These are phyloP conservation scores for Plasmopara halstedii DNA, from an alignment of 352 stramenopile genomes.

Conservation along the genomic window DNA sequence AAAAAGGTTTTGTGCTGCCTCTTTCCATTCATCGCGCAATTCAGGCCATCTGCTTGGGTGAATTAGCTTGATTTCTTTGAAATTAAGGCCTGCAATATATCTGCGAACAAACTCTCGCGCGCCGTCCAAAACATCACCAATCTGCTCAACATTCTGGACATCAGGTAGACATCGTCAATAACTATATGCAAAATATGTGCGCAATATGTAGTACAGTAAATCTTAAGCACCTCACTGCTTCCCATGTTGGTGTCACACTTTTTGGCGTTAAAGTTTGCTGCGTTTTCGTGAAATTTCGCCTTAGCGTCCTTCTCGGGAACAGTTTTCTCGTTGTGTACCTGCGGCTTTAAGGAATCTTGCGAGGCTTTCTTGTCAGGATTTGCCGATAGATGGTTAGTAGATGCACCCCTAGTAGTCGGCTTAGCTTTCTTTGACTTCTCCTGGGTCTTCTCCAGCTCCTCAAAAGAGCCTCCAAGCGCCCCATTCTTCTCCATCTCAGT, in stretches of 20 bases:
- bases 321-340: constrained; percentile 38
- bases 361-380: constrained; percentile 51
- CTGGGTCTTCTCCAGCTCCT: constrained; percentile 70
- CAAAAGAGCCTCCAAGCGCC: constrained; percentile 70
- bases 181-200: no score
- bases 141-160: constrained; percentile 17
- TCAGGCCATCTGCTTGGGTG: constrained; percentile 34
- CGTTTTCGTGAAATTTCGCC: not conserved
- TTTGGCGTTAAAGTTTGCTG: constrained; percentile 1
- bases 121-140: no score
- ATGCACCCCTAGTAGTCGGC: no score
- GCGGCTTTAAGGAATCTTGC: constrained; percentile 56
- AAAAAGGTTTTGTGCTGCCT: constrained; percentile 73
- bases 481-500: constrained; percentile 77
- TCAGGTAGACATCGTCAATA: not conserved
- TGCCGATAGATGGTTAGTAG: no score
- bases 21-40: constrained; percentile 60
- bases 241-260: constrained; percentile 10
- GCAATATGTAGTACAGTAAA: not conserved
- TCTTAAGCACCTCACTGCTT: no score
- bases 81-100: constrained; percentile 38
- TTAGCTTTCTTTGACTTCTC: no score
- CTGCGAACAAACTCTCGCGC: constrained; percentile 59
- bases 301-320: constrained; percentile 9
- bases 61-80: constrained; percentile 57